Base-by-base conservation (phyloP, 2,329 filamentous ascomycete genomes). In the Reticulascus tulasneorum region DNA sequence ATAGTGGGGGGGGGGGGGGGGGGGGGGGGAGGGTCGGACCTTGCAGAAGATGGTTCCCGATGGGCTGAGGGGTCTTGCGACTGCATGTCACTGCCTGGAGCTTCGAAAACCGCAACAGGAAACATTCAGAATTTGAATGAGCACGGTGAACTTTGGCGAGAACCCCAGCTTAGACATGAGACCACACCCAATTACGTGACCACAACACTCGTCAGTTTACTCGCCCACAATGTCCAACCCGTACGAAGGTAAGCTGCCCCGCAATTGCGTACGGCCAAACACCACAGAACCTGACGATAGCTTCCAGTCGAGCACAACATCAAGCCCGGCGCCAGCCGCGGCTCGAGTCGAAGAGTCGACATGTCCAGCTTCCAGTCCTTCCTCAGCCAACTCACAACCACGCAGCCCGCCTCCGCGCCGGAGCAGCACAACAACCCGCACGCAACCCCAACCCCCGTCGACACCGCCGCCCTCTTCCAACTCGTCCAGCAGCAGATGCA, bases 301-400 rank as follows among this genome's bases (percentile, higher is more conserved):
- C 13, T 9, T 25, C 6, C 46, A 83, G 79, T 83, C 55, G 79
- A 83, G 56, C 79, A 83, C 63, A 76, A 75, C 55, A 76, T 82
- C 59, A 67, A 72, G 48, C 56, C 68, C 38, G 29, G 62, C 20
- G 46, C 67, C 30, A 44, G 57, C 6, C 54, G 59, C 17, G 55
- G 62, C 32, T 59, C 63, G 39, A 66, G 67, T 9, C 76, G 79
- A 25, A 73, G 74, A 51, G 60, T 76, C 43, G 76, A 81, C 62
- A 83, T 83, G 79, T 71, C 76, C 34, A 74, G 71, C 43, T 82
- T 82, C 63, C 71, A 63, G 49, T 69, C 73, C 37, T 71, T 77
- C 53, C 72, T 80, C 42, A 62, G 71, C 55, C 69, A 72, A 44
- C 63, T 82, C 52, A 58, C 63, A 45, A 48, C 41, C 44, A 50